Evolutionary conservation across 345 rosid species (phyloP).

Genomic region (Limnanthes douglasii): DNA sequence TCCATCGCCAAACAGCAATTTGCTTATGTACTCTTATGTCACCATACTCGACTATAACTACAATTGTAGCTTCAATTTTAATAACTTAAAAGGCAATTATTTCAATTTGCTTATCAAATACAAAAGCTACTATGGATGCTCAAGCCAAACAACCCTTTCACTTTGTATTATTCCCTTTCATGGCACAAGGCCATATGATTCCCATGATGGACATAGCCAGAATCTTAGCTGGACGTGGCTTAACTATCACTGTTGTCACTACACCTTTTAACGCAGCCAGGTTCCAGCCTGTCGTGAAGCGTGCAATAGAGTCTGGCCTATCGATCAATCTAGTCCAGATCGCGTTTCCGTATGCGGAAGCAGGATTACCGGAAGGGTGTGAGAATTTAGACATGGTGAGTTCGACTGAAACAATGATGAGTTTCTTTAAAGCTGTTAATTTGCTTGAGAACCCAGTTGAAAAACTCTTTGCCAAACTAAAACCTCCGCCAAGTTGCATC

Average conservation of each 20-base stretch:
- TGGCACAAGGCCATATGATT: slow-evolving; percentile 31
- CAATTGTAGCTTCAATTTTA: too few species aligned
- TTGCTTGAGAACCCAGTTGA: slow-evolving; percentile 13
- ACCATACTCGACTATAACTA: too few species aligned
- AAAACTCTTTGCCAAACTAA: slow-evolving; percentile 16
- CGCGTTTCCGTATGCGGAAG: slow-evolving; percentile 13
- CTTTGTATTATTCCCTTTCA: slow-evolving; percentile 27
- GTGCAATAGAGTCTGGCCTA: slow-evolving; percentile 15
- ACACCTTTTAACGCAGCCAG: slow-evolving; percentile 26
- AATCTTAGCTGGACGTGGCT: slow-evolving; percentile 25
- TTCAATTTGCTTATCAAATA: too few species aligned
- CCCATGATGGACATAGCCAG: slow-evolving; percentile 33
- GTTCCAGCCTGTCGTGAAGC: slow-evolving; percentile 9
- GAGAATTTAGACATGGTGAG: slow-evolving; percentile 17
- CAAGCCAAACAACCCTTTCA: slow-evolving; percentile 15
- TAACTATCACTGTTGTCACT: slow-evolving; percentile 22
- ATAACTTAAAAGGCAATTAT: too few species aligned
- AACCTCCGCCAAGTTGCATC: slow-evolving; percentile 29
- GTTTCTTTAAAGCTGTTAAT: slow-evolving; percentile 8
- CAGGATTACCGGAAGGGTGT: slow-evolving; percentile 9
- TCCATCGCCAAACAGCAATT: too few species aligned
- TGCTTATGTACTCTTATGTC: too few species aligned
- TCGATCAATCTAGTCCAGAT: slow-evolving; percentile 9
- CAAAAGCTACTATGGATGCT: slow-evolving; percentile 13
- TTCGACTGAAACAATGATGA: not conserved